Evolutionary conservation across 495 filamentous ascomycete species (phyloP).

Genomic region (Tricharina praecox): DNA sequence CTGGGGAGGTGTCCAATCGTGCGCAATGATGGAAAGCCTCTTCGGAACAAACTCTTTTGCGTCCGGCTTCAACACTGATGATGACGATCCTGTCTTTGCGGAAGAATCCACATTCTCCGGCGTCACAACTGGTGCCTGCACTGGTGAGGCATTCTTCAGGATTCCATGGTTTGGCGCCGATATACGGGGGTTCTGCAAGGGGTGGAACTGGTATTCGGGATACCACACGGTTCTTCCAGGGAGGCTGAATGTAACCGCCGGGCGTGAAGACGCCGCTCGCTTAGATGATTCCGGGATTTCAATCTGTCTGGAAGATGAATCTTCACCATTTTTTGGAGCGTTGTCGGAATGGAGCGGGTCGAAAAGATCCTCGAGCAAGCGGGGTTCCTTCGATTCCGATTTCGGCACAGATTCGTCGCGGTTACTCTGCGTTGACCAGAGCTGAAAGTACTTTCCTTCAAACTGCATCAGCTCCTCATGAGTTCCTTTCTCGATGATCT

Average conservation of each 20-base stretch:
- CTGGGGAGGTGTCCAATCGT: neutral
- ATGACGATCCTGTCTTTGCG: neutral
- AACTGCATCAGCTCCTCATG: conserved; percentile 42
- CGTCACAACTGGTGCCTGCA: neutral
- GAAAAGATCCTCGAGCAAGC: conserved; percentile 1
- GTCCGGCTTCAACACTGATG: conserved; percentile 8
- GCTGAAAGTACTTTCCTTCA: conserved; percentile 38
- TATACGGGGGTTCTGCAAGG: conserved; percentile 1
- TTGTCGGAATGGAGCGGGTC: neutral
- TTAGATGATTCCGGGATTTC: neutral
- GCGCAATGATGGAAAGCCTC: neutral
- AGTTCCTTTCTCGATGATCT: conserved; percentile 46
- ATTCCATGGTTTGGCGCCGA: conserved; percentile 3
- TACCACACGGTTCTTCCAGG: neutral
- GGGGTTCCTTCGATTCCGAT: neutral
- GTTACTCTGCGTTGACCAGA: conserved; percentile 22
- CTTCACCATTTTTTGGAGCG: neutral
- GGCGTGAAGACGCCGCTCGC: neutral
- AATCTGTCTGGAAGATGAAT: neutral
- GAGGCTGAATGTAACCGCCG: conserved; percentile 3
- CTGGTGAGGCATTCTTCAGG: neutral
- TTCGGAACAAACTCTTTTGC: conserved; percentile 10
- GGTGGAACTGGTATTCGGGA: neutral
- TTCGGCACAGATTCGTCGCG: neutral
- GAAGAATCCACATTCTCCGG: too few relatives aligned